Evolutionary conservation across 768 basidiomycete species (phyloP), one percentile per base, ranked within the genome.

Genomic region (Pisolithus sp.): DNA sequence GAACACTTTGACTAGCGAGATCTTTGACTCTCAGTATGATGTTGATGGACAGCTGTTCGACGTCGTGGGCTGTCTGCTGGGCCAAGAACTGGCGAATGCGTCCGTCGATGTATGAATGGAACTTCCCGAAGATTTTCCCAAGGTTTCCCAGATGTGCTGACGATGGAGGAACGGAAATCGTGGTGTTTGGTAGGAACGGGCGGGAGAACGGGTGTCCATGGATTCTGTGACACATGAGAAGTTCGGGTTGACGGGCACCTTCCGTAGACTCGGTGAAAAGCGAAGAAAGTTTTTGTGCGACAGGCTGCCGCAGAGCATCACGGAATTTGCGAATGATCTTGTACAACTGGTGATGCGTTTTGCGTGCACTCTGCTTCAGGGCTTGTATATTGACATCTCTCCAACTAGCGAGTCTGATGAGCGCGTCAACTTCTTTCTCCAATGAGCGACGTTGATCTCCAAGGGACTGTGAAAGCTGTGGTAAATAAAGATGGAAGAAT

Each of bases 361-460:
- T 83, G 53, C 88, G 83, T 0, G 96, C 93, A 63, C 93, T 96
- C 54, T 88, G 85, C 66, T 87, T 89, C 52, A 99, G 76, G 2
- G 96, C 93, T 56, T 90, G 86, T 9, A 98, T 88, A 61, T 98
- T 99, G 63, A 93, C 74, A 62, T 99, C 96, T 68, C 89, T 96
- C 96, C 96, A 98, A 62, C 93, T 97, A 2, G 96, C 96, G 42
- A 99, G 75, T 67, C 93, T 95, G 73, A 98, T 86, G 63, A 93
- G 85, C 41, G 79, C 83, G 52, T 76, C 80, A 48, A 97, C 78
- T 51, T 94, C 88, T 59, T 83, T 86, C 68, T 97, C 92, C 30
- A 96, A 65, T 0, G 59, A 61, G 1, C 66, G 68, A 46, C 85
- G 79, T 62, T 89, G 84, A 17, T 75, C 67, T 3, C 63, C 58